A percentile compares a stretch with the other conserved stretches of the same genome.
Evolutionary conservation across 805 yeast species (phyloP).

Genomic region (Sugiyamaella mastotermitis): DNA sequence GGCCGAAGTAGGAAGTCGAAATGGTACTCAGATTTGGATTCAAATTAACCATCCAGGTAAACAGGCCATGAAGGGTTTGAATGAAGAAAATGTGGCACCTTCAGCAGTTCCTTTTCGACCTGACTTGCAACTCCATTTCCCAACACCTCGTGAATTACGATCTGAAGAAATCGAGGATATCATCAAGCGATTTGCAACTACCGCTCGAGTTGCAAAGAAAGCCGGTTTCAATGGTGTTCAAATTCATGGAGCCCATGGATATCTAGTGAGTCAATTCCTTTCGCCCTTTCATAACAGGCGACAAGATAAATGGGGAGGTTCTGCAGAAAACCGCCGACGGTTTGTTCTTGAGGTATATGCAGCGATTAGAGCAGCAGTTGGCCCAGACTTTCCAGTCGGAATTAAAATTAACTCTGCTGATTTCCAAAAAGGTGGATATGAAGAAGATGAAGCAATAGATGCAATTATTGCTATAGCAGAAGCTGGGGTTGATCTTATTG

Average conservation of each 20-base stretch:
- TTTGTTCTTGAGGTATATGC: conserved; percentile 44
- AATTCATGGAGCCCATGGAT: conserved; percentile 62
- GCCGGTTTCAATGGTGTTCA: conserved; percentile 60
- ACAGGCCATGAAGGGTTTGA: no score
- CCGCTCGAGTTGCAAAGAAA: conserved; percentile 46
- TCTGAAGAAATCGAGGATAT: conserved; percentile 37
- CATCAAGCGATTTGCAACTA: conserved; percentile 36
- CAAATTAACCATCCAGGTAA: no score
- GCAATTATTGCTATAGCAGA: no score
- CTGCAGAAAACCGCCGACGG: conserved; percentile 50
- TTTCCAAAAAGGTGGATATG: no score
- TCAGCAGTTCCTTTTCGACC: neutral
- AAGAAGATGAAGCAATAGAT: no score
- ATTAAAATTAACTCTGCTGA: no score
- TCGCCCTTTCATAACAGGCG: conserved; percentile 37
- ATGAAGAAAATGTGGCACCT: conserved; percentile 4
- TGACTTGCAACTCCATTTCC: no score
- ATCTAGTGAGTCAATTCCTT: conserved; percentile 41
- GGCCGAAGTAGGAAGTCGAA: no score
- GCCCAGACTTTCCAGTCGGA: no score
- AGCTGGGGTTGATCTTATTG: no score
- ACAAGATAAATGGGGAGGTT: conserved; percentile 59
- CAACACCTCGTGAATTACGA: conserved; percentile 29
- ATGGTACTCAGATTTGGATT: no score
- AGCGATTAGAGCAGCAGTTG: conserved; percentile 32